phyloP scores from a whole-genome alignment of 2,329 filamentous ascomycete species.

The Claviceps capensis region DNA sequence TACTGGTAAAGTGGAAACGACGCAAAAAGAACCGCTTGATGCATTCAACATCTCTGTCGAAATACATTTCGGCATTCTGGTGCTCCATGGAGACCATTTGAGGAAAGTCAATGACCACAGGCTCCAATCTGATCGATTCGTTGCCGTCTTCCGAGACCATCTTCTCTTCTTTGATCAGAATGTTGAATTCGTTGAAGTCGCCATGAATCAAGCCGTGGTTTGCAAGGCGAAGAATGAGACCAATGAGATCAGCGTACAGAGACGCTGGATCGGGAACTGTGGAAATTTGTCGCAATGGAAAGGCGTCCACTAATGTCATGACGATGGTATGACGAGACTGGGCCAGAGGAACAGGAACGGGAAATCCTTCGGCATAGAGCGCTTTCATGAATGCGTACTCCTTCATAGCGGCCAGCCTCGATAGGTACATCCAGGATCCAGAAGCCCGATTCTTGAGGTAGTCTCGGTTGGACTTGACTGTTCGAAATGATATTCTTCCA shows the following conservation, averaged over 20 bases:
- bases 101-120: slow-evolving; percentile 91
- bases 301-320: slow-evolving; percentile 88
- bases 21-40: slow-evolving; percentile 89
- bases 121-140: slow-evolving; percentile 43
- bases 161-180: slow-evolving; percentile 70
- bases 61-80: slow-evolving; percentile 89
- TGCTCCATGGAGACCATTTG: slow-evolving; percentile 97
- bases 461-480: slow-evolving; percentile 89
- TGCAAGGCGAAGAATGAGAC: slow-evolving; percentile 71
- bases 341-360: slow-evolving; percentile 74
- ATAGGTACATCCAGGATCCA: slow-evolving; percentile 97
- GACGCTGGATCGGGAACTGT: slow-evolving; percentile 67
- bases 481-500: slow-evolving; percentile 90
- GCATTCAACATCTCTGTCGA: slow-evolving; percentile 89
- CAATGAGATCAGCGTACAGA: slow-evolving; percentile 87
- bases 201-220: slow-evolving; percentile 86
- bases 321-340: slow-evolving; percentile 93
- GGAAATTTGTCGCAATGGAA: slow-evolving; percentile 79
- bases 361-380: slow-evolving; percentile 69
- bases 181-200: slow-evolving; percentile 99
- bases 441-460: slow-evolving; percentile 72
- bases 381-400: slow-evolving; percentile 92
- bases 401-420: slow-evolving; percentile 79
- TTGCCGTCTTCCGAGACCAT: slow-evolving; percentile 24
- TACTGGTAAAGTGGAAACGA: slow-evolving; percentile 74